A percentile compares a stretch with the other conserved stretches of the same genome.
Evolutionary conservation across 116 monocot genomes (phyloP).

Genomic region (Dioscorea cayenensis): DNA sequence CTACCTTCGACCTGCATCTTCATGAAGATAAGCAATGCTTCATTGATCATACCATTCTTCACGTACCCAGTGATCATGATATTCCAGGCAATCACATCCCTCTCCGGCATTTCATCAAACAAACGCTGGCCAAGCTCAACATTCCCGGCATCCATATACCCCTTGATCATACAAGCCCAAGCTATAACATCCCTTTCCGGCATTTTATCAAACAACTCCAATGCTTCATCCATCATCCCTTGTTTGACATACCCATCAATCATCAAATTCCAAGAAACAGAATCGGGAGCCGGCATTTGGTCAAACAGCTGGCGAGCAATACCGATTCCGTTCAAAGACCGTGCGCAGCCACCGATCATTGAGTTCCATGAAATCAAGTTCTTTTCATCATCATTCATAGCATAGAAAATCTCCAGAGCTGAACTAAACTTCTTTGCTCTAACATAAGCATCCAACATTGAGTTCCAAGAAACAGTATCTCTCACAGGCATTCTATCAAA

Average conservation of each 20-base stretch:
- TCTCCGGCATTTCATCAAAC: slow-evolving; percentile 43
- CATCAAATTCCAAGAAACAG: slow-evolving; percentile 56
- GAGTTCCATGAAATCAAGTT: slow-evolving; percentile 58
- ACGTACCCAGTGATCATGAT: slow-evolving; percentile 49
- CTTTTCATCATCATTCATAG: slow-evolving; percentile 25
- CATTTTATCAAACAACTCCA: slow-evolving; percentile 35
- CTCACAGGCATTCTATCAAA: slow-evolving; percentile 36
- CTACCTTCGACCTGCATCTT: slow-evolving; percentile 20
- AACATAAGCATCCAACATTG: slow-evolving; percentile 56
- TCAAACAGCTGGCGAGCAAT: slow-evolving; percentile 31
- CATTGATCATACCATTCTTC: slow-evolving; percentile 32
- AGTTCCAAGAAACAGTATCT: slow-evolving; percentile 56
- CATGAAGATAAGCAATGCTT: slow-evolving; percentile 38
- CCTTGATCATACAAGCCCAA: slow-evolving; percentile 37
- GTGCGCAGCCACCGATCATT: slow-evolving; percentile 43
- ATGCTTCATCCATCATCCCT: slow-evolving; percentile 24
- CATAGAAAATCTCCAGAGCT: slow-evolving; percentile 34
- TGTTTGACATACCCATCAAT: slow-evolving; percentile 37
- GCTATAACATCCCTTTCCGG: slow-evolving; percentile 42
- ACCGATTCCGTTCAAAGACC: slow-evolving; percentile 6
- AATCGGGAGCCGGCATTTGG: slow-evolving; percentile 26
- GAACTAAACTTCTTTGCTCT: slow-evolving; percentile 22
- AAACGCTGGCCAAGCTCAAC: slow-evolving; percentile 15
- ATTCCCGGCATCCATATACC: slow-evolving; percentile 33
- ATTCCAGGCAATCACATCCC: slow-evolving; percentile 53